A percentile compares a stretch with the other conserved stretches of the same genome.
Conservation (phyloP, 1,284 basidiomycete genomes). For the Ustilago xerochloae region DNA sequence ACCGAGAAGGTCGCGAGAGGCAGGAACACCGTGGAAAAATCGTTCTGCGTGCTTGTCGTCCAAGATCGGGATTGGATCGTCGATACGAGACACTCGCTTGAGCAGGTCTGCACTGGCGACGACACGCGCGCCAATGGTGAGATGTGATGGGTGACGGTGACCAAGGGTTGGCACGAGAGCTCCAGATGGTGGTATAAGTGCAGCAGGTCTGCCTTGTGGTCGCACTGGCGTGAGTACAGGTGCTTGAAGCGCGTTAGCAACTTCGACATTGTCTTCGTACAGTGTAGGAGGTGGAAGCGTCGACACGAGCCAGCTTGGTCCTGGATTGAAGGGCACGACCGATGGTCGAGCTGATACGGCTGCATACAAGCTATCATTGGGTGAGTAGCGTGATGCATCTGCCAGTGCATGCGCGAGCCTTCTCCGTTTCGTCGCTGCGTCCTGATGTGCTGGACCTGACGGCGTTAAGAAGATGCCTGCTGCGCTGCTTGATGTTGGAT, state of each 20-base stretch:
- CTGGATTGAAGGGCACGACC: constrained; percentile 50
- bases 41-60: constrained; percentile 65
- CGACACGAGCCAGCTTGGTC: constrained; percentile 62
- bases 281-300: constrained; percentile 50
- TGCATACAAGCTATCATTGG: constrained; percentile 61
- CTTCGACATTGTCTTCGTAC: constrained; percentile 51
- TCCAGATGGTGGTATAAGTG: constrained; percentile 52
- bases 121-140: constrained; percentile 53
- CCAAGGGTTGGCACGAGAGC: constrained; percentile 53
- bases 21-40: constrained; percentile 63
- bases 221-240: constrained; percentile 59
- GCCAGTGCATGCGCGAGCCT: constrained; percentile 56
- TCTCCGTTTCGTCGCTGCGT: constrained; percentile 52
- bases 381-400: constrained; percentile 56
- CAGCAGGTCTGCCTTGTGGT: constrained; percentile 59
- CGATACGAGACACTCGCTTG: constrained; percentile 52
- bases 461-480: constrained; percentile 54
- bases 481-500: constrained; percentile 37
- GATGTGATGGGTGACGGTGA: constrained; percentile 55
- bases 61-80: constrained; percentile 59
- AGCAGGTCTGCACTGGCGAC: constrained; percentile 51
- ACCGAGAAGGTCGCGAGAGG: constrained; percentile 55
- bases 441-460: constrained; percentile 43
- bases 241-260: constrained; percentile 48
- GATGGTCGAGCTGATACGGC: constrained; percentile 55